Evolutionary conservation across 2,329 filamentous ascomycete genomes (phyloP).

Genomic region (Arthroderma uncinatum): DNA sequence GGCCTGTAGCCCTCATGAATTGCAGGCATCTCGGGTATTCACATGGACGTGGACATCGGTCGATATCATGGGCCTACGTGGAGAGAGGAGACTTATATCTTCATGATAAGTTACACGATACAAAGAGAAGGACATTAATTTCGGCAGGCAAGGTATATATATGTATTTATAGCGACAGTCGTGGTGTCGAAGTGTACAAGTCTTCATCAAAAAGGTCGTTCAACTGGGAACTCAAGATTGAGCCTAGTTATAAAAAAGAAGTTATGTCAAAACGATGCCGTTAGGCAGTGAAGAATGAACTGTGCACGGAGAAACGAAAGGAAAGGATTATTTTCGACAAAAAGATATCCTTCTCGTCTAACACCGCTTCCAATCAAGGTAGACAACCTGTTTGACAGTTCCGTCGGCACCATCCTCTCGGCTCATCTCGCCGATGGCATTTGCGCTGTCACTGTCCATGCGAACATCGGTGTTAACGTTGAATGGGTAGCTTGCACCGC

Average conservation of each 20-base stretch:
- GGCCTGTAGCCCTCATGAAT: neutral
- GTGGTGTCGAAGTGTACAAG: neutral
- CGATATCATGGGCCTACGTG: too few species aligned
- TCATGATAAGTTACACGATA: too few species aligned
- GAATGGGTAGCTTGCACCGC: neutral
- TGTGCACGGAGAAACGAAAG: too few species aligned
- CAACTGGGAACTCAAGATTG: neutral
- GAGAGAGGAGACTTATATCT: too few species aligned
- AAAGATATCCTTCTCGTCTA: neutral
- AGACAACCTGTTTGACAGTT: neutral
- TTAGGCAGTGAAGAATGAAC: neutral
- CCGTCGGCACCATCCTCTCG: neutral
- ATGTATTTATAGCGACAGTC: constrained; percentile 2
- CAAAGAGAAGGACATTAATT: too few species aligned
- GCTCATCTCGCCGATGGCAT: constrained; percentile 2
- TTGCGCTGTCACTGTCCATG: neutral
- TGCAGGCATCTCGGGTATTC: neutral
- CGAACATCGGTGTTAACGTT: constrained; percentile 5
- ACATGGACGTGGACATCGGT: too few species aligned
- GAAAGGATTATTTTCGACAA: neutral
- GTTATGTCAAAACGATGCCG: neutral
- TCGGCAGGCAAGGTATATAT: neutral
- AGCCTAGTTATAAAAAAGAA: neutral
- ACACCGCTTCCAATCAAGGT: constrained; percentile 4
- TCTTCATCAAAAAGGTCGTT: constrained; percentile 3